Evolutionary conservation across 805 yeast genomes (phyloP), one percentile per base, ranked within the genome.

Genomic region (Wickerhamiella azymoides): DNA sequence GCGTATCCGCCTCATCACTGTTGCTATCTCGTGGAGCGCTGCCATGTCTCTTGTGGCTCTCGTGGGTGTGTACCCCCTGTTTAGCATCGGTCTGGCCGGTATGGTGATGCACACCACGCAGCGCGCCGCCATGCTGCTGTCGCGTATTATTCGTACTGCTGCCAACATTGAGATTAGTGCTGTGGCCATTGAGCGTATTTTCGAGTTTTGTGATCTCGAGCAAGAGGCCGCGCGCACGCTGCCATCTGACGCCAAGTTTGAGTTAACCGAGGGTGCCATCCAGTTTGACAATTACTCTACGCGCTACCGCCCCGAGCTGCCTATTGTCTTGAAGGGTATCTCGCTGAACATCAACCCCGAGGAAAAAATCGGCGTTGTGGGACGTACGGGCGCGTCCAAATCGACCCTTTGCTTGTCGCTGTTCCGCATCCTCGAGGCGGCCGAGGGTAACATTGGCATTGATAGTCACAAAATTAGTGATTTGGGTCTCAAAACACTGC

Each of bases 351-450:
- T 88, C 35, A 74, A 73, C 44, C 76, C 92, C 19, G 73, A 71
- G 49, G 72, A 77, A 55, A 88, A 88, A 59, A 76, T 88, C 55
- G 96, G 96, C 58, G 79, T 88, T 57, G 95, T 88, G 47, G 96
- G 96, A 36, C 77, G 96, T 63, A 88, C 96, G 0, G 96, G 96
- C 62, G 96, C 96, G 25, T 96, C 96, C 57, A 88, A 88, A 61
- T 84, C 95, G 1, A 85, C 96, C 0, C 81, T 88, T 48, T 84
- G 85, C 47, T 79, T 94, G 21, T 93, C 96, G 3, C 73, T 88
- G 50, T 88, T 88, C 67, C 58, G 77, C 43, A 49, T 63, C 18
- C 33, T 67, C 39, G 86, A 80, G 55, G 58, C 78, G n/a, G 65
- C 65, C 14, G 46, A 55, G 5, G 89, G 88, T 14, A 51, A 53